Percentiles rank a stretch among this genome's conserved stretches.
These are phyloP conservation scores for Aechmea fasciata DNA, from an alignment of 176 grass and related monocot species.

Conservation along the genomic window DNA sequence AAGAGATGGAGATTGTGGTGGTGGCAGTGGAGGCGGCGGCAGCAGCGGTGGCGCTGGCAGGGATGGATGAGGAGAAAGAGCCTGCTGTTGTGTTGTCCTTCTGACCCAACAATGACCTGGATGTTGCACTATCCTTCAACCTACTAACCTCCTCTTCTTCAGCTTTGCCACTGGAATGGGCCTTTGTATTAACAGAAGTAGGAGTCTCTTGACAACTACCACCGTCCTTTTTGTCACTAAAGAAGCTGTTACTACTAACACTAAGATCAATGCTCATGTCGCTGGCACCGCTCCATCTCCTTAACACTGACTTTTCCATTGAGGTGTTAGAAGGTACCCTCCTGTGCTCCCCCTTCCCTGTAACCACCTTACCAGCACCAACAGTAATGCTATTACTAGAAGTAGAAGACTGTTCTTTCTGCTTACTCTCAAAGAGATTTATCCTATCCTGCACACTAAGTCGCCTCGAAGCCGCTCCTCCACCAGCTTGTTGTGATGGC, in stretches of 20 bases:
- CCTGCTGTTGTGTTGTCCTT: slow-evolving; percentile 24
- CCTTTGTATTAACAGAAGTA: slow-evolving; percentile 45
- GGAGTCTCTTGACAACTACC: slow-evolving; percentile 48
- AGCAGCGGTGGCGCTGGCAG: neutral
- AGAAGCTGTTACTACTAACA: slow-evolving; percentile 39
- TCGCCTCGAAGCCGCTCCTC: slow-evolving; percentile 36
- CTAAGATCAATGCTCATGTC: slow-evolving; percentile 96
- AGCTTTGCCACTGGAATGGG: slow-evolving; percentile 32
- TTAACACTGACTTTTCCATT: slow-evolving; percentile 69
- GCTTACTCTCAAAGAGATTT: slow-evolving; percentile 85
- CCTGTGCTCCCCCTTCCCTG: slow-evolving; percentile 63
- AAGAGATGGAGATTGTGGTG: slow-evolving; percentile 12
- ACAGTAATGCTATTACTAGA: slow-evolving; percentile 41
- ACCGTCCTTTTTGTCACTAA: slow-evolving; percentile 56
- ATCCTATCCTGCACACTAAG: slow-evolving; percentile 96
- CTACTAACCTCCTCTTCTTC: slow-evolving; percentile 32
- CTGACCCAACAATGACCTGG: slow-evolving; percentile 28
- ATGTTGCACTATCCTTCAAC: slow-evolving; percentile 35
- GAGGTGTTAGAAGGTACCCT: slow-evolving; percentile 79
- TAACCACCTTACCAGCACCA: slow-evolving; percentile 44
- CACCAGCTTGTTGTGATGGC: slow-evolving; percentile 10
- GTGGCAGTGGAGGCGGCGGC: neutral
- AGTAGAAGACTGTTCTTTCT: slow-evolving; percentile 70
- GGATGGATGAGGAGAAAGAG: neutral
- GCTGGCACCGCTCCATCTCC: slow-evolving; percentile 89